phyloP scores from a whole-genome alignment of 768 basidiomycete species.

The Trametes maxima region DNA sequence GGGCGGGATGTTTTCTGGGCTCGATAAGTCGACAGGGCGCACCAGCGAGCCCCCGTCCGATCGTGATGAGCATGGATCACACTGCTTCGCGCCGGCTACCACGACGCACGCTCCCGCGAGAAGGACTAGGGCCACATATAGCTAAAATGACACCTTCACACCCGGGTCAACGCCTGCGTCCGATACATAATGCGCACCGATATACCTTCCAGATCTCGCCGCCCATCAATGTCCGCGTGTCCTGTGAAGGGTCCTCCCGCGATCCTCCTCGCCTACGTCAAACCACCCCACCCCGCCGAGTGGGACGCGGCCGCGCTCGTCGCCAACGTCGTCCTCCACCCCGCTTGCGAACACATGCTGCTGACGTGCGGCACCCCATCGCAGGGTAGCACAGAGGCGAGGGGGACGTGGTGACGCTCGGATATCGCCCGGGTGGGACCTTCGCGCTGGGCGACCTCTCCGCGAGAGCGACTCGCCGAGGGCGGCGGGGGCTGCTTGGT shows the following conservation, averaged over 20 bases:
- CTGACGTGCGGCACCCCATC: too few relatives aligned
- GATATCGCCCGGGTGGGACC: too few relatives aligned
- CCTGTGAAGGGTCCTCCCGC: constrained; percentile 16
- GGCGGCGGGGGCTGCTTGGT: neutral
- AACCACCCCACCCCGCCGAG: neutral
- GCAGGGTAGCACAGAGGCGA: too few relatives aligned
- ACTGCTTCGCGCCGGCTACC: constrained; percentile 5
- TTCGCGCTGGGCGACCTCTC: neutral
- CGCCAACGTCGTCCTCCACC: neutral
- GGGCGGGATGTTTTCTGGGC: neutral
- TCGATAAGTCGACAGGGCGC: neutral
- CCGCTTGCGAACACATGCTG: too few relatives aligned
- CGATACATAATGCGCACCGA: neutral
- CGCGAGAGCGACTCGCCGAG: neutral
- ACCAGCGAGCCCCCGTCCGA: neutral
- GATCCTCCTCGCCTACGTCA: constrained; percentile 10
- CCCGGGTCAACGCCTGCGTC: neutral
- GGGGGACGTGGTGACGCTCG: too few relatives aligned
- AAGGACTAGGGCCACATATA: neutral
- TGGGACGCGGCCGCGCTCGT: neutral
- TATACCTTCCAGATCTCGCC: constrained; percentile 14
- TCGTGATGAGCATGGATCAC: constrained; percentile 2
- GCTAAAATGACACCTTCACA: constrained; percentile 15
- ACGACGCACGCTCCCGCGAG: constrained; percentile 7
- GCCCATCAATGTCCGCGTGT: neutral